These are phyloP conservation scores for Lasiosphaeriaceae sp. DNA, from an alignment of 495 filamentous ascomycete genomes.

Conservation along the genomic window DNA sequence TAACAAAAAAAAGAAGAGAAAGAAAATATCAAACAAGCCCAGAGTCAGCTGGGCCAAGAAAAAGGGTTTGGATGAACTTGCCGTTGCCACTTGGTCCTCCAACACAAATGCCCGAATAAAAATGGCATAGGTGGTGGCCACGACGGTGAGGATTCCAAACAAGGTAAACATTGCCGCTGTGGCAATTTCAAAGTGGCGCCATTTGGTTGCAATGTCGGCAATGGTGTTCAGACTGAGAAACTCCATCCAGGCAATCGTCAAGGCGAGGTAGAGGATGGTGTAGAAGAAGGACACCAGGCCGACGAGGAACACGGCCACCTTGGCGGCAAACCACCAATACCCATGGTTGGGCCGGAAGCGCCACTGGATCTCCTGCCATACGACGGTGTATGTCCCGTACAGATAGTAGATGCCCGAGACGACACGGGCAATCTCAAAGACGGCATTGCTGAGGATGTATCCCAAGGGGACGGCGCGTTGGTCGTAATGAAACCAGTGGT, in stretches of 20 bases:
- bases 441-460: conserved; percentile 10
- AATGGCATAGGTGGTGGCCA: not conserved
- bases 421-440: conserved; percentile 3
- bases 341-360: not conserved
- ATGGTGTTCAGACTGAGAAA: conserved; percentile 18
- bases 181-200: conserved; percentile 12
- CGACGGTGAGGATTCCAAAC: conserved; percentile 11
- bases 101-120: not conserved
- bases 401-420: conserved; percentile 6
- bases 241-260: conserved; percentile 13
- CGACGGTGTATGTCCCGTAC: conserved; percentile 14
- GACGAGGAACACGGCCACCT: conserved; percentile 8
- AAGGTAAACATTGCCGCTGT: conserved; percentile 9
- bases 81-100: no score
- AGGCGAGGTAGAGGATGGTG: conserved; percentile 9
- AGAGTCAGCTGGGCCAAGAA: no score
- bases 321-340: conserved; percentile 10
- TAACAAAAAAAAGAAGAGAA: no score
- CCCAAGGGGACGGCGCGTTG: conserved; percentile 2
- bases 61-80: no score
- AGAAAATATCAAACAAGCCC: no score
- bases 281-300: conserved; percentile 11
- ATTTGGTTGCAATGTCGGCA: conserved; percentile 16
- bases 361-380: conserved; percentile 13
- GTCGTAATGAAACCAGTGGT: conserved; percentile 12